phyloP scores from a whole-genome alignment of 495 filamentous ascomycete genomes.

The Haplographium delicatum region DNA sequence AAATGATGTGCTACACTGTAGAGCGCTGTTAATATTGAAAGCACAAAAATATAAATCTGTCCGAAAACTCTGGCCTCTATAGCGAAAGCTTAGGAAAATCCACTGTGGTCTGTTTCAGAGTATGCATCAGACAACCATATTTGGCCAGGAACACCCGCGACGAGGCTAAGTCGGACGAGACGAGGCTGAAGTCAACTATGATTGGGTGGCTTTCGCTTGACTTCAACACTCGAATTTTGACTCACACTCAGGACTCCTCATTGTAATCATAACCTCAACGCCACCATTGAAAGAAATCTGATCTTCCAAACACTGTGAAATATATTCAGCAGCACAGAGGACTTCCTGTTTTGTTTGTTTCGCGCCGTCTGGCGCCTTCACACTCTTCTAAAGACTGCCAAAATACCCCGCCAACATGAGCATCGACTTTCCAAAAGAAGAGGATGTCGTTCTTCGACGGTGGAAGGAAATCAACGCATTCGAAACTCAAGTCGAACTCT shows the following conservation, averaged over 20 bases:
- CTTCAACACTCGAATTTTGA: slow-evolving; percentile 1
- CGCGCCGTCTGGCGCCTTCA: not conserved
- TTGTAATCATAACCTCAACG: too few relatives aligned
- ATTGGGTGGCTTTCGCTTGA: not conserved
- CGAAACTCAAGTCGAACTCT: slow-evolving; percentile 54
- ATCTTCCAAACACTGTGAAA: not conserved
- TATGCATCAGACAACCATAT: too few relatives aligned
- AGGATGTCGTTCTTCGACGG: slow-evolving; percentile 70
- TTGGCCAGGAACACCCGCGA: too few relatives aligned
- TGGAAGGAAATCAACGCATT: slow-evolving; percentile 94
- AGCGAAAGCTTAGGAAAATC: too few relatives aligned
- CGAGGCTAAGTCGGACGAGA: too few relatives aligned
- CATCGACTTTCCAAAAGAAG: slow-evolving; percentile 88
- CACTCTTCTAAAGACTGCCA: not conserved
- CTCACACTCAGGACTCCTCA: not conserved
- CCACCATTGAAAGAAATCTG: not conserved
- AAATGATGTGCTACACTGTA: slow-evolving; percentile 8
- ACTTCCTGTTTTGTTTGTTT: not conserved
- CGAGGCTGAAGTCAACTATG: not conserved
- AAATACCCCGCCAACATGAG: slow-evolving; percentile 49
- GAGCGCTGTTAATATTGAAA: slow-evolving; percentile 7
- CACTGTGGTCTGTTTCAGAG: too few relatives aligned
- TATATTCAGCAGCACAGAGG: not conserved
- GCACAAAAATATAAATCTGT: too few relatives aligned
- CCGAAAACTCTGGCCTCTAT: not conserved